These are phyloP conservation scores for Solanum acaule DNA, from an alignment of 257 asterid genomes.

Conservation along the genomic window DNA sequence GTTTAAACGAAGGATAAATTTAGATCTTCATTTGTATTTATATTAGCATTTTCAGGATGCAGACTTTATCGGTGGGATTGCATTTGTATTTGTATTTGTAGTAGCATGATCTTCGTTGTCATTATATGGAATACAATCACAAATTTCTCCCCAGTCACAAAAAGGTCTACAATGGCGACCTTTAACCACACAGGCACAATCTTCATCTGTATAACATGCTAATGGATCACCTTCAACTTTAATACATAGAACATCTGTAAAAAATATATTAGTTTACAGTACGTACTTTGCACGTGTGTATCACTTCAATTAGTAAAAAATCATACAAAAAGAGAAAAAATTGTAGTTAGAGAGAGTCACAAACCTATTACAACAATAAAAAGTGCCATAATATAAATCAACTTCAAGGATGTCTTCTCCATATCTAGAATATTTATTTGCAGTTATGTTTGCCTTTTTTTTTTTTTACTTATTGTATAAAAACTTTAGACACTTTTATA, in stretches of 20 bases:
- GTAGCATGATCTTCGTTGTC: not conserved
- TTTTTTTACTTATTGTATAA: not conserved
- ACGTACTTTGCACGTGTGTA: too few species aligned
- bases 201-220: not conserved
- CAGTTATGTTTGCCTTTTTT: not conserved
- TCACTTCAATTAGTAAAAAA: too few species aligned
- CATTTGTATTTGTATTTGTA: not conserved
- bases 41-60: too few species aligned
- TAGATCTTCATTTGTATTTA: not conserved
- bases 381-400: not conserved
- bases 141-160: not conserved
- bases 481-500: not conserved
- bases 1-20: not conserved
- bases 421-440: not conserved
- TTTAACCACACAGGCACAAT: not conserved
- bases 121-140: not conserved
- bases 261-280: too few species aligned
- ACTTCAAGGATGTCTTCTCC: not conserved
- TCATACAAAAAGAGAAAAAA: too few species aligned
- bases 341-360: not conserved
- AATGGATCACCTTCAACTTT: too few species aligned
- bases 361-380: not conserved
- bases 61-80: too few species aligned
- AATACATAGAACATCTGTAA: too few species aligned
- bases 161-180: not conserved